Evolutionary conservation across 495 filamentous ascomycete genomes (phyloP).

Genomic region (Annulohypoxylon moriforme): DNA sequence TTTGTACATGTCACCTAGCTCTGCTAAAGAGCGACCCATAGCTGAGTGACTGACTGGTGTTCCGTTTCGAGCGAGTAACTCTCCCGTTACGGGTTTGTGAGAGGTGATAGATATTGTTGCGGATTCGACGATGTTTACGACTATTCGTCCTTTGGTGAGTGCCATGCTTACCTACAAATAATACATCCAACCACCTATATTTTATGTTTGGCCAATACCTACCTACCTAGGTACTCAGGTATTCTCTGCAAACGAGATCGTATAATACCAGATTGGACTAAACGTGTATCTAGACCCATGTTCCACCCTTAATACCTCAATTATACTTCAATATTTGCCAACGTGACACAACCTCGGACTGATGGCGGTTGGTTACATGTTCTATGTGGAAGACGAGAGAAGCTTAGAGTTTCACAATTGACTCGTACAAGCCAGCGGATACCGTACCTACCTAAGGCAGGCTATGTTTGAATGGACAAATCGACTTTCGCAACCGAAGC

Average conservation of each 20-base stretch:
- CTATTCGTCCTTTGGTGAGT: constrained; percentile 3
- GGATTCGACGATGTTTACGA: neutral
- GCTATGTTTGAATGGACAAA: constrained; percentile 2
- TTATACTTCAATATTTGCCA: constrained; percentile 32
- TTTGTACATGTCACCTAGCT: constrained; percentile 3
- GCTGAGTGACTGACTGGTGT: neutral
- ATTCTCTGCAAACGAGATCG: neutral
- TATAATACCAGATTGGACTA: neutral
- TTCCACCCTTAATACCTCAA: constrained; percentile 30
- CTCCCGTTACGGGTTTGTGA: neutral
- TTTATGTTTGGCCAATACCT: neutral
- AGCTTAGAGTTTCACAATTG: constrained; percentile 21
- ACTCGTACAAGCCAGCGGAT: constrained; percentile 21
- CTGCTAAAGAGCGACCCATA: neutral
- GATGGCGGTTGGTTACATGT: constrained; percentile 29
- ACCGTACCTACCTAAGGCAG: constrained; percentile 3
- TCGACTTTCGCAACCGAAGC: constrained; percentile 6
- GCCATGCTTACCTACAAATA: neutral
- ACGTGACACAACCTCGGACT: constrained; percentile 30
- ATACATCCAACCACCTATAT: neutral
- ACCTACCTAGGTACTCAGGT: neutral
- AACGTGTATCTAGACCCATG: neutral
- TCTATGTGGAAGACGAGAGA: constrained; percentile 10
- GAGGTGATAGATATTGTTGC: neutral
- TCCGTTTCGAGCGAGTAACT: neutral